These are phyloP conservation scores for Kickxella alabastrina DNA, from an alignment of 192 early-diverging fungal genomes.

Conservation along the genomic window DNA sequence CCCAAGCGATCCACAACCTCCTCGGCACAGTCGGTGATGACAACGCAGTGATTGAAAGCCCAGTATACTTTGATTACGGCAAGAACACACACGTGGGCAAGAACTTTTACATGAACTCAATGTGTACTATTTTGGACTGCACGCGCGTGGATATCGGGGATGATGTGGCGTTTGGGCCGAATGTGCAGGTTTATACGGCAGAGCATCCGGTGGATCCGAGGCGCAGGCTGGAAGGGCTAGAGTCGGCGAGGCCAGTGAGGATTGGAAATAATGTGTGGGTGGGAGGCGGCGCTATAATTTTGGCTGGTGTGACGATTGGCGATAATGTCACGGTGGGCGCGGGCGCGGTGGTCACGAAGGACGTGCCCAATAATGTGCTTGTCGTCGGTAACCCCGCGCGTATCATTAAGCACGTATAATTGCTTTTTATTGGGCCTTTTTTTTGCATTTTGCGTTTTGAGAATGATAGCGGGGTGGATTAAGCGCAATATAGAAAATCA, in stretches of 20 bases:
- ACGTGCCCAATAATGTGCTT: constrained; percentile 70
- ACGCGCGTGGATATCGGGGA: constrained; percentile 71
- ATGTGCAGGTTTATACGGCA: constrained; percentile 71
- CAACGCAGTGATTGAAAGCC: constrained; percentile 59
- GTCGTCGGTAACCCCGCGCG: constrained; percentile 87
- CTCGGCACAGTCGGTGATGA: constrained; percentile 59
- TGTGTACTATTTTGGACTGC: constrained; percentile 72
- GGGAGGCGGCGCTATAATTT: constrained; percentile 74
- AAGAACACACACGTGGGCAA: constrained; percentile 72
- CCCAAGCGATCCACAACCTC: constrained; percentile 36
- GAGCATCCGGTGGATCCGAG: constrained; percentile 67
- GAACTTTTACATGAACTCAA: constrained; percentile 72
- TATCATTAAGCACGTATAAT: constrained; percentile 53
- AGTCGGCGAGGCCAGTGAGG: constrained; percentile 28
- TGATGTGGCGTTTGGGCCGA: constrained; percentile 68
- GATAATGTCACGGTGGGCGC: constrained; percentile 71
- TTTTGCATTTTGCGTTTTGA: neutral
- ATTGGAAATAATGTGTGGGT: constrained; percentile 91
- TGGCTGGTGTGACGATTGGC: constrained; percentile 87
- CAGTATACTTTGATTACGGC: constrained; percentile 73
- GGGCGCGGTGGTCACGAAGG: constrained; percentile 85
- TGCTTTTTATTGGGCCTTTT: constrained; percentile 10
- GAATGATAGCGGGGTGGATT: no score
- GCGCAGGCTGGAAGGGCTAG: constrained; percentile 8
- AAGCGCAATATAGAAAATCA: constrained; percentile 5